These are phyloP conservation scores for Fusarium globosum DNA, from an alignment of 2,329 filamentous ascomycete genomes.

Conservation along the genomic window DNA sequence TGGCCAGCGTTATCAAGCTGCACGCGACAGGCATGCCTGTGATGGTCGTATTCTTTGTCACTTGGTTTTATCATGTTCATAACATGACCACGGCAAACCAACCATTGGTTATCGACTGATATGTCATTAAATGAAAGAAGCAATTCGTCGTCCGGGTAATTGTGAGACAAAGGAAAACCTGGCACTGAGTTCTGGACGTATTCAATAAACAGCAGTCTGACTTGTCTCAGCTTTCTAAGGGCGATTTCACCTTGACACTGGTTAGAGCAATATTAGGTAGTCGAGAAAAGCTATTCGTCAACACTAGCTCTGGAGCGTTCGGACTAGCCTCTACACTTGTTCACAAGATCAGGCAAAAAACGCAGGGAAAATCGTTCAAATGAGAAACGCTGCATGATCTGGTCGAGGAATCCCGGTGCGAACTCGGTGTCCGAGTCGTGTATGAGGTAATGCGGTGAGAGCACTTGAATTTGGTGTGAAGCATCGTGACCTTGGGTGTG, in stretches of 20 bases:
- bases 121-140: conserved; percentile 9
- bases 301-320: conserved; percentile 30
- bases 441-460: conserved; percentile 48
- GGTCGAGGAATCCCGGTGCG: conserved; percentile 44
- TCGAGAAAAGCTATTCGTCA: conserved; percentile 21
- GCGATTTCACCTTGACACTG: conserved; percentile 1
- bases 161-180: not conserved
- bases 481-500: conserved; percentile 42
- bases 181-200: not conserved
- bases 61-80: not conserved
- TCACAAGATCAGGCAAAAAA: conserved; percentile 39
- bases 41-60: conserved; percentile 1
- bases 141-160: not conserved
- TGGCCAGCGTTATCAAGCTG: conserved; percentile 21
- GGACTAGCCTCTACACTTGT: conserved; percentile 34
- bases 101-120: conserved; percentile 7
- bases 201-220: conserved; percentile 6
- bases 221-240: conserved; percentile 11
- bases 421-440: conserved; percentile 45
- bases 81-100: not conserved
- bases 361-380: conserved; percentile 31
- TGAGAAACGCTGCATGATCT: conserved; percentile 40
- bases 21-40: conserved; percentile 15
- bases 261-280: conserved; percentile 2
- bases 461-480: conserved; percentile 44